Conservation (phyloP, 2,329 filamentous ascomycete species). For the Sclerotinia glacialis region DNA sequence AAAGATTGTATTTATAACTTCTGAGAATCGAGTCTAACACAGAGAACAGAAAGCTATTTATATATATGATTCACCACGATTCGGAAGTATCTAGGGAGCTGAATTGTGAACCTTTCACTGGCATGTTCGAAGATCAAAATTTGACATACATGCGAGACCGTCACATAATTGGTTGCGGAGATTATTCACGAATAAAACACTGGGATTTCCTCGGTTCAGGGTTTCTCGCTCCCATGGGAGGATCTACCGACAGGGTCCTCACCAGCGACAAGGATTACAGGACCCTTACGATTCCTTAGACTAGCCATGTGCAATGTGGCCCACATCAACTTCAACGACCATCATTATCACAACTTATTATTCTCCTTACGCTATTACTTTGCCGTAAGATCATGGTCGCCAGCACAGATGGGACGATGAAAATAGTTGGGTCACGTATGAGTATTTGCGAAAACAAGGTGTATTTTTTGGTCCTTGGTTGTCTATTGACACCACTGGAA, state of each 20-base stretch:
- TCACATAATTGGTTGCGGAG: neutral
- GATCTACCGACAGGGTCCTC: neutral
- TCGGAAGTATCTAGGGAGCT: neutral
- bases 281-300: neutral
- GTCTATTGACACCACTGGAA: neutral
- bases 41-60: neutral
- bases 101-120: neutral
- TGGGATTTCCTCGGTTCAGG: neutral
- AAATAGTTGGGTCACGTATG: neutral
- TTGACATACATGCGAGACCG: neutral
- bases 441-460: neutral
- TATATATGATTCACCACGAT: neutral
- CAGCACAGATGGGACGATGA: neutral
- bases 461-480: neutral
- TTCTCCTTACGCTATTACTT: too few species aligned
- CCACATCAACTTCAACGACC: neutral
- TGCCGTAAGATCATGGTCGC: neutral
- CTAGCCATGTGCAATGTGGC: neutral
- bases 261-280: neutral
- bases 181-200: neutral
- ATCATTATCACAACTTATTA: neutral
- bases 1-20: neutral
- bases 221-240: too few species aligned
- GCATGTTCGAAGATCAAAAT: neutral
- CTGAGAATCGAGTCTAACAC: neutral